A percentile compares a stretch with the other conserved stretches of the same genome.
Evolutionary conservation across 2,329 filamentous ascomycete genomes (phyloP).

Genomic region (Aureobasidium sp.): DNA sequence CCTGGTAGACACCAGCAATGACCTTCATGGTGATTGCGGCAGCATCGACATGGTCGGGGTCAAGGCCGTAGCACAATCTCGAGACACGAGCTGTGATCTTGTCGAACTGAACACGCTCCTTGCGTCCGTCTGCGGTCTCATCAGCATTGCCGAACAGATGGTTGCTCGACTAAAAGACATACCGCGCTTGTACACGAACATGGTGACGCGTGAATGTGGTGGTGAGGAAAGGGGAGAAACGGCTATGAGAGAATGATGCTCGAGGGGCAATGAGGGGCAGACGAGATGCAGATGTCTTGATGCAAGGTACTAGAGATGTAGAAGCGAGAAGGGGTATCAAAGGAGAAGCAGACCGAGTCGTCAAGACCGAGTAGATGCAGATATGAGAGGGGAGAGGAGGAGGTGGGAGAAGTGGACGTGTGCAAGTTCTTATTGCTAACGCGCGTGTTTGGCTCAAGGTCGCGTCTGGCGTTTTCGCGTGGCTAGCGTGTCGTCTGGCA

Average conservation of each 20-base stretch:
- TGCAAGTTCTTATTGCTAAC: neutral
- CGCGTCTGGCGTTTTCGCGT: neutral
- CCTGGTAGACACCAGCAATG: constrained; percentile 97
- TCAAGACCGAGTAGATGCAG: constrained; percentile 4
- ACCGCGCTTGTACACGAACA: constrained; percentile 61
- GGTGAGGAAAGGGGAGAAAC: constrained; percentile 17
- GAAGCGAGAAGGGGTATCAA: constrained; percentile 14
- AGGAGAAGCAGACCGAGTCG: constrained; percentile 14
- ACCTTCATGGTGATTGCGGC: constrained; percentile 99
- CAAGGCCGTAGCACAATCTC: constrained; percentile 92
- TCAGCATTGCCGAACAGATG: constrained; percentile 19
- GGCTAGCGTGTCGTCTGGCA: neutral
- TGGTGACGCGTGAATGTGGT: constrained; percentile 31
- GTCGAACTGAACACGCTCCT: constrained; percentile 99
- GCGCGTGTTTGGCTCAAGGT: neutral
- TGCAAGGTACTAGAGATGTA: constrained; percentile 4
- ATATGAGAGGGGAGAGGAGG: constrained; percentile 8
- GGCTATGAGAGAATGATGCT: constrained; percentile 3
- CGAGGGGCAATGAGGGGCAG: constrained; percentile 11
- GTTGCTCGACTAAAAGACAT: constrained; percentile 23
- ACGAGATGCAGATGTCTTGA: neutral
- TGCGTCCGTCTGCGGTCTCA: constrained; percentile 73
- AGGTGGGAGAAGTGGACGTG: neutral
- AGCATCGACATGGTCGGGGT: constrained; percentile 91
- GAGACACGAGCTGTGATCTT: constrained; percentile 99